phyloP scores from a whole-genome alignment of 1,284 basidiomycete genomes.

The Melampsora americana region DNA sequence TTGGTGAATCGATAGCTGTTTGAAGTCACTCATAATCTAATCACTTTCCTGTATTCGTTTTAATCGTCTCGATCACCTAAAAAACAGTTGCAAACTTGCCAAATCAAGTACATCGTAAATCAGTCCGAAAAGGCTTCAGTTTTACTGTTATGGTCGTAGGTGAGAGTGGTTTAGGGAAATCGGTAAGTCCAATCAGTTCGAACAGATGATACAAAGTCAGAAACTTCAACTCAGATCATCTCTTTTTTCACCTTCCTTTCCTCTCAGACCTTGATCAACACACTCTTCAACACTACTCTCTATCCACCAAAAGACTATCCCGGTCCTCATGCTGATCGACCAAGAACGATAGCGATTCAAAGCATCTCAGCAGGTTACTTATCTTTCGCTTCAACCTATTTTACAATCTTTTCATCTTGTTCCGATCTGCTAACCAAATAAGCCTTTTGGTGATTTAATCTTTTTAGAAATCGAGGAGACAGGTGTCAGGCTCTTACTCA shows the following conservation, averaged over 20 bases:
- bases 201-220: not conserved
- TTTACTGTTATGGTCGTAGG: slow-evolving; percentile 96
- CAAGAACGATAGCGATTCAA: slow-evolving; percentile 91
- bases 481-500: slow-evolving; percentile 85
- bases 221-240: not conserved
- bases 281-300: slow-evolving; percentile 89
- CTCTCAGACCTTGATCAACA: slow-evolving; percentile 77
- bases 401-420: slow-evolving; percentile 15
- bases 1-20: not conserved
- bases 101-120: slow-evolving; percentile 95
- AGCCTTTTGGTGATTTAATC: slow-evolving; percentile 47
- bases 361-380: slow-evolving; percentile 85
- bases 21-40: not conserved
- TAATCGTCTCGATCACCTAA: slow-evolving; percentile 57
- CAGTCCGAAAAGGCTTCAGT: slow-evolving; percentile 86
- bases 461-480: slow-evolving; percentile 90
- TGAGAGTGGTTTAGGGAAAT: slow-evolving; percentile 97
- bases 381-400: not conserved
- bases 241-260: not conserved
- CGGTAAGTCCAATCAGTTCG: slow-evolving; percentile 51
- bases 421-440: slow-evolving; percentile 50
- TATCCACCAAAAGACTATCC: slow-evolving; percentile 72
- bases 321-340: slow-evolving; percentile 75
- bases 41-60: slow-evolving; percentile 19
- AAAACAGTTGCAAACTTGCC: slow-evolving; percentile 74